Evolutionary conservation across 331 rosid genomes (phyloP), one percentile per base, ranked within the genome.

Genomic region (Ulmus americana): DNA sequence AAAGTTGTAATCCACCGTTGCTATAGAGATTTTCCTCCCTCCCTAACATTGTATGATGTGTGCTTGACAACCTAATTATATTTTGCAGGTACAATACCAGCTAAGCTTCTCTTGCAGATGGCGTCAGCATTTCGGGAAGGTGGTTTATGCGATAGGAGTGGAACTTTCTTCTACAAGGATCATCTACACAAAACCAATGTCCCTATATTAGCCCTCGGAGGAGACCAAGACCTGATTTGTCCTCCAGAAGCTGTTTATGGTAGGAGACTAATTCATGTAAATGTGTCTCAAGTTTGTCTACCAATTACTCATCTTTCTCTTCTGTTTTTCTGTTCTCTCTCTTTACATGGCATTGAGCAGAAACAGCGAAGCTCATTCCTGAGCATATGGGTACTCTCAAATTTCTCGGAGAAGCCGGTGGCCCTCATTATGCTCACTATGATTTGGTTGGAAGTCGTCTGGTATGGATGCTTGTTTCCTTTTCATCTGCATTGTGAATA

Each of bases 221-320:
- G 97, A 74, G 97, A 91, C 69, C 83, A 74, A 49, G 97, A 91
- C 80, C 73, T 76, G 42, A 80, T 88, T 51, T 91, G 97, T 70
- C 95, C 97, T 45, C 94, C 95, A 10, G 97, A 91, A 76, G 97
- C 97, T 48, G 90, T 88, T 58, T 85, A 88, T 2, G 97, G 97
- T 91, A 84, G 20, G 62, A 63, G 53, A 48, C 55, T 44, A 71
- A 58, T 61, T 8, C 63, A n/a, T 40, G 16, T 42, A 44, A 38
- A 39, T 40, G 15, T 20, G n/a, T 9, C 35, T 49, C 20, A 3
- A 44, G 48, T 51, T 59, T 39, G 18, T 41, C 45, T 54, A 54
- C 55, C 66, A 69, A 28, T 28, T 28, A 47, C 14, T 71, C 63
- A 40, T 45, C 12, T 28, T 28, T 43, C 39, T 38, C 8, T 56